These are phyloP conservation scores for Pseudopediastrum boryanum DNA, from an alignment of 139 green algal species.

Conservation along the genomic window DNA sequence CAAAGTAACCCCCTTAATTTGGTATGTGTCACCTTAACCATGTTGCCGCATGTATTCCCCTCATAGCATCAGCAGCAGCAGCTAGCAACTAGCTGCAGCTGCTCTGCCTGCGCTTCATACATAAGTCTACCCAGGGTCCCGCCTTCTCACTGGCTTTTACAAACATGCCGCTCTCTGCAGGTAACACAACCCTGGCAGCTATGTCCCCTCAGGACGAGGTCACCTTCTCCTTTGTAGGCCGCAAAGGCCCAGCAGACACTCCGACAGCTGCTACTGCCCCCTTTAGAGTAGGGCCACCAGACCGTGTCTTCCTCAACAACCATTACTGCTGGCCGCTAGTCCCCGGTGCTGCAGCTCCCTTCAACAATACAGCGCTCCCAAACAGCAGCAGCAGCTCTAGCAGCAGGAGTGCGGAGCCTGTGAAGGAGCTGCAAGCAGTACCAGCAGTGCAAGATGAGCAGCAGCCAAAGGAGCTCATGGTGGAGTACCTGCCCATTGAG, in stretches of 20 bases:
- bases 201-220: constrained; percentile 1
- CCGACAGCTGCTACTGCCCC: constrained; percentile 35
- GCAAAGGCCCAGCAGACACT: constrained; percentile 19
- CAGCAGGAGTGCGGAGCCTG: not conserved
- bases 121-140: too few relatives aligned
- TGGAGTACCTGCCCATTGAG: constrained; percentile 69
- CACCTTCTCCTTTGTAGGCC: constrained; percentile 38
- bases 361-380: not conserved
- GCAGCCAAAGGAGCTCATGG: constrained; percentile 31
- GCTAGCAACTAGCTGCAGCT: too few relatives aligned
- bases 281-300: constrained; percentile 37
- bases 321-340: constrained; percentile 49
- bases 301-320: constrained; percentile 64
- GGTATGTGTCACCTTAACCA: too few relatives aligned
- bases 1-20: too few relatives aligned
- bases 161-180: not conserved
- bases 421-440: not conserved
- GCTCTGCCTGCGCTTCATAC: too few relatives aligned
- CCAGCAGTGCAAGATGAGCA: not conserved
- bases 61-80: too few relatives aligned
- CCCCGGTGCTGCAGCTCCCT: not conserved
- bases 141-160: too few relatives aligned
- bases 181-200: constrained; percentile 24
- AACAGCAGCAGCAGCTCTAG: not conserved
- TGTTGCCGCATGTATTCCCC: too few relatives aligned